phyloP scores from a whole-genome alignment of 176 grass and related monocot species.

The Bolboschoenus planiculmis region DNA sequence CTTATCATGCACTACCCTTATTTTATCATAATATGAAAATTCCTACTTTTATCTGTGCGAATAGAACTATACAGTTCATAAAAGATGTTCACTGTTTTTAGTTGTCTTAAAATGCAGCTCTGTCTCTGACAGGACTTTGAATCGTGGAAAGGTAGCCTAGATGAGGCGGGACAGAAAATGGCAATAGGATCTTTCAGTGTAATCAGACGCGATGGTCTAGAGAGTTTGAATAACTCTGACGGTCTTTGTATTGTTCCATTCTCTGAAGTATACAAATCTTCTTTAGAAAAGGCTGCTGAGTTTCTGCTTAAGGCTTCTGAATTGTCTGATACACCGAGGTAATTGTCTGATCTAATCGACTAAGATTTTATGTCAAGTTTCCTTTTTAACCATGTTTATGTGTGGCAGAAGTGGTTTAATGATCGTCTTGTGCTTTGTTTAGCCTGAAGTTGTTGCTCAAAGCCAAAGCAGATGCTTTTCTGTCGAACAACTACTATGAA shows the following conservation, averaged over 20 bases:
- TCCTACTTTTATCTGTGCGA: no score
- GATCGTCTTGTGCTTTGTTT: background rate
- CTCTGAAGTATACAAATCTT: background rate
- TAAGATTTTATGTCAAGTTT: background rate
- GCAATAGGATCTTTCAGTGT: background rate
- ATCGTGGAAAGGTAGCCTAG: background rate
- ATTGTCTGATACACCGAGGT: background rate
- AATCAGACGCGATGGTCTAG: background rate
- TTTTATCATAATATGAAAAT: no score
- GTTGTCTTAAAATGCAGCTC: background rate
- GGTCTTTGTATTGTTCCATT: background rate
- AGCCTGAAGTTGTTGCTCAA: background rate
- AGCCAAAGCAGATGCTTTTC: background rate
- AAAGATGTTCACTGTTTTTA: background rate
- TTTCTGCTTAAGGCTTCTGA: background rate
- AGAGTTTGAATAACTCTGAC: background rate
- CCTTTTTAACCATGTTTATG: background rate
- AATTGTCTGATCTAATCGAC: background rate
- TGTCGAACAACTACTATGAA: background rate
- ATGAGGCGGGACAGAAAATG: background rate
- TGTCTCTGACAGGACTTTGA: background rate
- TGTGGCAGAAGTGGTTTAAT: background rate
- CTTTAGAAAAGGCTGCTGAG: background rate
- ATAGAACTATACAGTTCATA: background rate
- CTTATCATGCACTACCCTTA: no score